phyloP scores from a whole-genome alignment of 306 rosid genomes.

The Prunus mira region DNA sequence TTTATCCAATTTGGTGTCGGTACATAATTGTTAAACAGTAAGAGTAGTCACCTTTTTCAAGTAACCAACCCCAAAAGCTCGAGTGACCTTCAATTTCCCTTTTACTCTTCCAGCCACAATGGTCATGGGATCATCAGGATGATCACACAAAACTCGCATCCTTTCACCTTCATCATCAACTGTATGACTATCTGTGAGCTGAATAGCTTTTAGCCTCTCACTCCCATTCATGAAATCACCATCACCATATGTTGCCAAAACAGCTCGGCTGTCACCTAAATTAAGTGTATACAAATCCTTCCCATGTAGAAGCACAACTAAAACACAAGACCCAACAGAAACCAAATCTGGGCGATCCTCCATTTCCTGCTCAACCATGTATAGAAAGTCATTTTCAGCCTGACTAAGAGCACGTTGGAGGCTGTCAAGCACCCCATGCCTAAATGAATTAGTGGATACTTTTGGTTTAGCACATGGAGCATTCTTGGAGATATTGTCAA shows the following conservation, averaged over 20 bases:
- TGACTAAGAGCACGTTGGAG: conserved; percentile 66
- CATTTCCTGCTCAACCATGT: conserved; percentile 99
- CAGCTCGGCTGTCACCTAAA: conserved; percentile 95
- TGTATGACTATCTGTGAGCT: conserved; percentile 87
- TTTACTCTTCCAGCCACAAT: conserved; percentile 74
- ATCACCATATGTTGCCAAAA: conserved; percentile 56
- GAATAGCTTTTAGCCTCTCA: conserved; percentile 58
- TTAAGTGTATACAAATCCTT: conserved; percentile 80
- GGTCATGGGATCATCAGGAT: conserved; percentile 79
- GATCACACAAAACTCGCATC: conserved; percentile 52
- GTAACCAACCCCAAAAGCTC: conserved; percentile 98
- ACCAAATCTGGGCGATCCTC: conserved; percentile 95
- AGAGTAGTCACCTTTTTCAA: conserved; percentile 71
- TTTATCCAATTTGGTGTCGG: neutral
- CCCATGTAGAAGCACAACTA: conserved; percentile 82
- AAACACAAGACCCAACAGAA: conserved; percentile 91
- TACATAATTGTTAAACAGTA: neutral
- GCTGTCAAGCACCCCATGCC: conserved; percentile 66
- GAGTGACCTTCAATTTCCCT: conserved; percentile 93
- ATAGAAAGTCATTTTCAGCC: conserved; percentile 83
- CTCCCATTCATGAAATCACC: conserved; percentile 27
- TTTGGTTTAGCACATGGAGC: conserved; percentile 26
- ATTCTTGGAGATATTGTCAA: conserved; percentile 26
- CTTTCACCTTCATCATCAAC: conserved; percentile 79
- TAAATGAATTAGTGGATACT: conserved; percentile 34